These are phyloP conservation scores for Candida khao-thaluensis DNA, from an alignment of 805 yeast species.

Conservation along the genomic window DNA sequence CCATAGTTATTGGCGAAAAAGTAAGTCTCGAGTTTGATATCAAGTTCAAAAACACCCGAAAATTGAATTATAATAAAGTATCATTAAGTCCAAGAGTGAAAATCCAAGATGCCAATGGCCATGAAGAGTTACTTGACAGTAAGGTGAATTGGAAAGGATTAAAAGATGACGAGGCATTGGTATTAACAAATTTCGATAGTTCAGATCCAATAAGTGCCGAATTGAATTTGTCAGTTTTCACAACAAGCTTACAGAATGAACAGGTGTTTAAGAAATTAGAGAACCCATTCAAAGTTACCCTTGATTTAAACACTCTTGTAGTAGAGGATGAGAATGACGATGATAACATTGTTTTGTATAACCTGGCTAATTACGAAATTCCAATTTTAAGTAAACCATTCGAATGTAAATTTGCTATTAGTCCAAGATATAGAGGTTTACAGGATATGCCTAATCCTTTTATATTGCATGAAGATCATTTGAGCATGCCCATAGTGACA, in stretches of 20 bases:
- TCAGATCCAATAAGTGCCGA: constrained; percentile 1
- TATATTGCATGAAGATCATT: constrained; percentile 20
- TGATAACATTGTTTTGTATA: constrained; percentile 22
- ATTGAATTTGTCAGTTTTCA: constrained; percentile 24
- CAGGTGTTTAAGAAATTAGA: constrained; percentile 14
- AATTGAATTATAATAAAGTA: constrained; percentile 20
- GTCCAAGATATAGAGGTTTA: constrained; percentile 27
- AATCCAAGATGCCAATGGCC: constrained; percentile 8
- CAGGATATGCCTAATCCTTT: constrained; percentile 40
- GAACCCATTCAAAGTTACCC: constrained; percentile 10
- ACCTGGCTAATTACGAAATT: constrained; percentile 20
- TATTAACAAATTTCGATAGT: constrained; percentile 18
- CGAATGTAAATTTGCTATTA: constrained; percentile 19
- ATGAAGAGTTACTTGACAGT: constrained; percentile 11
- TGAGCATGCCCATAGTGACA: constrained; percentile 29
- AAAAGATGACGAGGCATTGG: constrained; percentile 42
- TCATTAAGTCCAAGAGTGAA: constrained; percentile 22
- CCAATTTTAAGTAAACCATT: constrained; percentile 29
- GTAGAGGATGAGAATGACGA: constrained; percentile 22
- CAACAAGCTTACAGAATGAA: constrained; percentile 17
- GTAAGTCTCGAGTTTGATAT: constrained; percentile 22
- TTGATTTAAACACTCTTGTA: constrained; percentile 27
- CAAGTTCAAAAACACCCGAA: constrained; percentile 17
- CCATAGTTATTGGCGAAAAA: constrained; percentile 33
- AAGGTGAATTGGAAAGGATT: constrained; percentile 33